Evolutionary conservation across 495 filamentous ascomycete species (phyloP).

Genomic region (Platismatia glauca): DNA sequence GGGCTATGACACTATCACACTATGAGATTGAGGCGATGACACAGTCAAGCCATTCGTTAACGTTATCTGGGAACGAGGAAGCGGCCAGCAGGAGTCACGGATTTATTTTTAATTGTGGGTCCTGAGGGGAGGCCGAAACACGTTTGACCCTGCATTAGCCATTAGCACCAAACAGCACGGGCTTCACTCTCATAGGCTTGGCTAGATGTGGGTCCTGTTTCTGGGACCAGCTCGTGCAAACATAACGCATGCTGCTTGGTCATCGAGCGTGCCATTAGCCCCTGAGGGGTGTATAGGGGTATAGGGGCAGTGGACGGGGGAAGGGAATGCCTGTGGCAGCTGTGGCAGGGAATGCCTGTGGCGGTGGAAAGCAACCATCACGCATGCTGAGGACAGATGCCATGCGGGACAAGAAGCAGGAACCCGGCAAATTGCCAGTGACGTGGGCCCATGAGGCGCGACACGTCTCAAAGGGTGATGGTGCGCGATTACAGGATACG

Average conservation of each 20-base stretch:
- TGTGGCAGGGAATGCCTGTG: too few species aligned
- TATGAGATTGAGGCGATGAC: too few species aligned
- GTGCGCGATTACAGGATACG: neutral
- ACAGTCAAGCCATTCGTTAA: neutral
- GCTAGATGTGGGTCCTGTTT: neutral
- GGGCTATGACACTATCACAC: too few species aligned
- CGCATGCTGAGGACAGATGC: too few species aligned
- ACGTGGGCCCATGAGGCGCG: neutral
- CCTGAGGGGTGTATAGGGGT: too few species aligned
- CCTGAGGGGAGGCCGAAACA: neutral
- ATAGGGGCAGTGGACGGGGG: too few species aligned
- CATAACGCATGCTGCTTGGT: neutral
- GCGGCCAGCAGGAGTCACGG: neutral
- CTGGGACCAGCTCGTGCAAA: neutral
- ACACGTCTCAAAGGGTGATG: neutral
- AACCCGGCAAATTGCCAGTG: neutral
- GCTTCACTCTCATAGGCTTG: neutral
- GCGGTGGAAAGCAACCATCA: too few species aligned
- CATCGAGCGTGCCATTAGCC: neutral
- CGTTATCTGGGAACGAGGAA: neutral
- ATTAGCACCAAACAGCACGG: too few species aligned
- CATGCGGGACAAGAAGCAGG: neutral
- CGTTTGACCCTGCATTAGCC: neutral
- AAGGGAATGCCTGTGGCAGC: too few species aligned
- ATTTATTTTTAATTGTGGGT: constrained; percentile 7